These are phyloP conservation scores for Pseudonitzschia multistriata DNA, from an alignment of 108 stramenopile genomes.

Conservation along the genomic window DNA sequence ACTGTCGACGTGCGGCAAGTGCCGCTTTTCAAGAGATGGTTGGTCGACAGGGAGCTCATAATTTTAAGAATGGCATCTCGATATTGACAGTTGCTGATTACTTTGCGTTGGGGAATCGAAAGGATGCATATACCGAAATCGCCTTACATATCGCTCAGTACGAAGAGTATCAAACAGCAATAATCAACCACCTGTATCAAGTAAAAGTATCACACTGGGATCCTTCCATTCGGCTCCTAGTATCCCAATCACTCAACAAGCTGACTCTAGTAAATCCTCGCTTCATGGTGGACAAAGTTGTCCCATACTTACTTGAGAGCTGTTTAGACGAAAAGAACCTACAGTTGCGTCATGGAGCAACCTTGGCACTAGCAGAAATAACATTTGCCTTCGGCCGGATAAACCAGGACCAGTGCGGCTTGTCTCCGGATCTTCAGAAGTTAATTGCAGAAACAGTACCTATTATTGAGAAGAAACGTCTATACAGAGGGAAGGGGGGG, in stretches of 20 bases:
- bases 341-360: conserved; percentile 82
- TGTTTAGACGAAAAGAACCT: conserved; percentile 64
- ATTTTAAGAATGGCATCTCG: conserved; percentile 92
- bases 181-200: conserved; percentile 74
- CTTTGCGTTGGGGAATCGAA: conserved; percentile 93
- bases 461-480: conserved; percentile 88
- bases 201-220: conserved; percentile 94
- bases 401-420: conserved; percentile 8
- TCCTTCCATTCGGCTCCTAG: conserved; percentile 69
- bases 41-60: conserved; percentile 73
- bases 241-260: conserved; percentile 70
- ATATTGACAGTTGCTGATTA: conserved; percentile 96
- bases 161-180: conserved; percentile 74
- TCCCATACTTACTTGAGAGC: conserved; percentile 71
- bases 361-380: conserved; percentile 82
- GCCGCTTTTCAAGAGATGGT: conserved; percentile 96
- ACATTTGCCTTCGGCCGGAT: conserved; percentile 62
- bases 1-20: conserved; percentile 96
- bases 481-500: conserved; percentile 96
- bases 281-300: conserved; percentile 45
- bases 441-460: conserved; percentile 73
- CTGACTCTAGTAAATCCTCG: conserved; percentile 59
- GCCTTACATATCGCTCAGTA: conserved; percentile 75
- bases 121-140: conserved; percentile 75
- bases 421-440: background rate